A percentile compares a stretch with the other conserved stretches of the same genome.
Conservation (phyloP, 1,284 basidiomycete genomes). For the Ceraceosorus bombacis region DNA sequence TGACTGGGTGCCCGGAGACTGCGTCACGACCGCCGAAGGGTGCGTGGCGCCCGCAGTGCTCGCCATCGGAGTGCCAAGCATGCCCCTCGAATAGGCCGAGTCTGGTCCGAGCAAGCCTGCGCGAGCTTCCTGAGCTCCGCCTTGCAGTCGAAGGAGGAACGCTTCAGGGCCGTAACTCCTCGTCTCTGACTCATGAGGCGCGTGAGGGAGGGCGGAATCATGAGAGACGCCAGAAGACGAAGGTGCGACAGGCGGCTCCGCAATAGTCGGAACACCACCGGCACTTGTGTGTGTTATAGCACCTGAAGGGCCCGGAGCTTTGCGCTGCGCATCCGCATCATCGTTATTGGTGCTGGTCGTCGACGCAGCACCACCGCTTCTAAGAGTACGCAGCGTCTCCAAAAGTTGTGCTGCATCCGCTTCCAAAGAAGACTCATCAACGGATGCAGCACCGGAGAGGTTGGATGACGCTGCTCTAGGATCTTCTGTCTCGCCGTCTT, state of each 20-base stretch:
- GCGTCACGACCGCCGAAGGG: not conserved
- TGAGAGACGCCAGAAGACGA: too few species aligned
- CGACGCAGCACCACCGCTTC: not conserved
- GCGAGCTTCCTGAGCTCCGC: conserved; percentile 34
- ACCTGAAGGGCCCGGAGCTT: too few species aligned
- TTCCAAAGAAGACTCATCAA: not conserved
- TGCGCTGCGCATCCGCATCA: too few species aligned
- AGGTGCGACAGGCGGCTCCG: too few species aligned
- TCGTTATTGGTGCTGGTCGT: too few species aligned
- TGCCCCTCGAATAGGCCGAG: not conserved
- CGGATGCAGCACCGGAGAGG: not conserved
- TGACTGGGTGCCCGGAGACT: not conserved
- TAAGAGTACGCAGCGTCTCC: not conserved
- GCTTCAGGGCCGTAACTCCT: conserved; percentile 24
- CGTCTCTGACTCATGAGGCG: too few species aligned
- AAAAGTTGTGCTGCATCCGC: not conserved
- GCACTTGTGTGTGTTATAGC: too few species aligned
- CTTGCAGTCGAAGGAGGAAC: conserved; percentile 35
- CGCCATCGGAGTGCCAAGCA: not conserved
- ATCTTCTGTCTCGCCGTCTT: conserved; percentile 5
- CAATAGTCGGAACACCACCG: too few species aligned
- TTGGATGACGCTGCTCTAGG: not conserved
- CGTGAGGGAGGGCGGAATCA: too few species aligned
- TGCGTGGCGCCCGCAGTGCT: not conserved
- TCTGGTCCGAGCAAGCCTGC: conserved; percentile 11